Evolutionary conservation across 2,329 filamentous ascomycete species (phyloP).

Genomic region (Biscogniauxia mediterranea): DNA sequence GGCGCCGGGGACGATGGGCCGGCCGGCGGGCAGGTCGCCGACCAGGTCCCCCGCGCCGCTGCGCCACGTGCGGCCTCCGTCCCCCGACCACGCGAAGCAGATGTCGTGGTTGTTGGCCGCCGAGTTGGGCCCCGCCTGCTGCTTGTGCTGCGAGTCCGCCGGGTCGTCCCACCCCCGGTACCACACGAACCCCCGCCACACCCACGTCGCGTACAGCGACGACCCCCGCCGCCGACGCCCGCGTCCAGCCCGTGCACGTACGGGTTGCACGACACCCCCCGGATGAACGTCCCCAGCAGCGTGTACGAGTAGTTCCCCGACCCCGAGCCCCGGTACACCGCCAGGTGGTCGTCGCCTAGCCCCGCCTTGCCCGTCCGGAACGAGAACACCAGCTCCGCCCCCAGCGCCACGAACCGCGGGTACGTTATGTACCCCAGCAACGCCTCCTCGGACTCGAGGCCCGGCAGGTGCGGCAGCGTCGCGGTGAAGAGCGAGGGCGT

Average conservation of each 20-base stretch:
- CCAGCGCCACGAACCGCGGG: constrained; percentile 44
- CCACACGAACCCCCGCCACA: constrained; percentile 47
- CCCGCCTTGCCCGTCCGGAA: constrained; percentile 51
- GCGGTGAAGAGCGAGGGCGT: constrained; percentile 35
- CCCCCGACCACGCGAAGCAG: constrained; percentile 48
- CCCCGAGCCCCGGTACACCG: constrained; percentile 36
- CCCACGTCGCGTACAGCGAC: constrained; percentile 50
- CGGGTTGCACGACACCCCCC: constrained; percentile 52
- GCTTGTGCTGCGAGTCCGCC: constrained; percentile 39
- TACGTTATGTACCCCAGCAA: constrained; percentile 45
- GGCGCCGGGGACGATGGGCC: constrained; percentile 40
- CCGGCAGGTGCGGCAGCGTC: constrained; percentile 37
- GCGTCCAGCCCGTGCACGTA: constrained; percentile 50
- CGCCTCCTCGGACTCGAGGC: constrained; percentile 25
- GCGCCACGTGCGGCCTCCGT: constrained; percentile 43
- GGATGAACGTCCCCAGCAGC: constrained; percentile 42
- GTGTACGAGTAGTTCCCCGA: constrained; percentile 36
- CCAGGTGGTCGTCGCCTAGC: constrained; percentile 47
- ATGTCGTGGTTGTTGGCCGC: constrained; percentile 49
- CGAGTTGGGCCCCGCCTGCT: constrained; percentile 42
- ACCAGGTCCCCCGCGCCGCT: constrained; percentile 37
- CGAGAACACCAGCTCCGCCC: constrained; percentile 41
- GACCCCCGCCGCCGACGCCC: constrained; percentile 26
- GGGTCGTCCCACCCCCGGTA: constrained; percentile 43
- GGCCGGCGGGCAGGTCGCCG: constrained; percentile 33